phyloP scores from a whole-genome alignment of 164 flowering plant genomes.

The Stephania japonica region DNA sequence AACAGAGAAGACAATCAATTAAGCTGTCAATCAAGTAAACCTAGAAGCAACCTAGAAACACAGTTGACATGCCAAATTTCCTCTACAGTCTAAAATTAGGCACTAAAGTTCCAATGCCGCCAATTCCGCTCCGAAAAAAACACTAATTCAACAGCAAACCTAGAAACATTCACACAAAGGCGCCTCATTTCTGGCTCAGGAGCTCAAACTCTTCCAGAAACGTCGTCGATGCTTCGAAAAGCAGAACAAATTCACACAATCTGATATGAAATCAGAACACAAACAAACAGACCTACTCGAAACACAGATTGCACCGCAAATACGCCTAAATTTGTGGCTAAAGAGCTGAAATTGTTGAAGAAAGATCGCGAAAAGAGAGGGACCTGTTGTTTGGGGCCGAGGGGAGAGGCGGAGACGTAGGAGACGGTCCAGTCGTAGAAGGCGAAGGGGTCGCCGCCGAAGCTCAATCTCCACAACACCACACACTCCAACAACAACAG shows the following conservation, averaged over 20 bases:
- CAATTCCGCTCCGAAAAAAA: too few relatives aligned
- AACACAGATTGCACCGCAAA: too few relatives aligned
- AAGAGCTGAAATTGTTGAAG: too few relatives aligned
- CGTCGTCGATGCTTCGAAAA: background rate
- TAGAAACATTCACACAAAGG: background rate
- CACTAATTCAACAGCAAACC: background rate
- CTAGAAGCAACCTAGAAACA: too few relatives aligned
- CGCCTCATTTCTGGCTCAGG: too few relatives aligned
- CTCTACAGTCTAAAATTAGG: too few relatives aligned
- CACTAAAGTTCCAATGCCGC: too few relatives aligned
- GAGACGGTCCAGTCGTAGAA: conserved; percentile 74
- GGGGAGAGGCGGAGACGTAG: conserved; percentile 62
- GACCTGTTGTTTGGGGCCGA: conserved; percentile 73
- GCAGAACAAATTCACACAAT: background rate
- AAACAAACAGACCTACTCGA: too few relatives aligned
- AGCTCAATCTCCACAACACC: conserved; percentile 19
- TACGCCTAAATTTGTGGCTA: background rate
- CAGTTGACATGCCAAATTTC: too few relatives aligned
- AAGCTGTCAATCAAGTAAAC: too few relatives aligned
- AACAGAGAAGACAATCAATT: too few relatives aligned
- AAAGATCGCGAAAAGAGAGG: background rate
- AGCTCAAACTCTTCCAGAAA: background rate
- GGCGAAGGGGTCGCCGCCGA: conserved; percentile 59
- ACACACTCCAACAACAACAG: background rate
- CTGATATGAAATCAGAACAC: background rate